Evolutionary conservation across 2,329 filamentous ascomycete genomes (phyloP), one percentile per base, ranked within the genome.

Genomic region (Stagonosporopsis rhizophila): DNA sequence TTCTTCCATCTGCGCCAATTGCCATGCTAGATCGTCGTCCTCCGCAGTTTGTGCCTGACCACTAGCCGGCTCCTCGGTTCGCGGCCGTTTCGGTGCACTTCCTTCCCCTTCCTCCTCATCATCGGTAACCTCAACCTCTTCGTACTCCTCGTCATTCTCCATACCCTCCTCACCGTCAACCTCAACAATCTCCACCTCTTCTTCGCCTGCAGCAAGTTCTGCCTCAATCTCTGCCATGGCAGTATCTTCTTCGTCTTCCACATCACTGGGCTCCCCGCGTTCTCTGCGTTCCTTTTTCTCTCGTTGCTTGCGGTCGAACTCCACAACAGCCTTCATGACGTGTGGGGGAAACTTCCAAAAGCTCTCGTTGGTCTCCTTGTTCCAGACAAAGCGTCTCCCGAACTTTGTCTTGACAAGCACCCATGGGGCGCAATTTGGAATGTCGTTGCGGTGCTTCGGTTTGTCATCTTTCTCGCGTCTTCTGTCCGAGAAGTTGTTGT

Each of bases 341-440:
- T 95, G 89, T 52, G 91, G 86, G 0, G 95, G 95, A 67, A 97
- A 95, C 69, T 92, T 92, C 95, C 96, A 99, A 75, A 92, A 92
- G 75, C 93, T 98, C 64, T 92, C 84, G 34, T 94, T 90, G 63
- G 94, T 96, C 50, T 85, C 84, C 0, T 88, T 85, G 65, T 99
- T 96, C 79, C 96, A 91, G 2, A 93, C 92, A 71, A 99, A 99
- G 48, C 93, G 85, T 54, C 95, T 84, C 20, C 91, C 91, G 60
- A 94, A 87, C 72, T 92, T 97, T 0, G 95, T 99, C 72, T 89
- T 91, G n/a, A 99, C 91, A 3, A 99, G 80, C 0, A 96, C 78
- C 95, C 95, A 99, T 15, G 92, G 90, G 66, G 90, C 88, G 67
- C 87, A 90, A 2, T 89, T 89, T 0, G 92, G 92, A 41, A 99